These are phyloP conservation scores for Pelargonium nanum DNA, from an alignment of 345 rosid species.

Conservation along the genomic window DNA sequence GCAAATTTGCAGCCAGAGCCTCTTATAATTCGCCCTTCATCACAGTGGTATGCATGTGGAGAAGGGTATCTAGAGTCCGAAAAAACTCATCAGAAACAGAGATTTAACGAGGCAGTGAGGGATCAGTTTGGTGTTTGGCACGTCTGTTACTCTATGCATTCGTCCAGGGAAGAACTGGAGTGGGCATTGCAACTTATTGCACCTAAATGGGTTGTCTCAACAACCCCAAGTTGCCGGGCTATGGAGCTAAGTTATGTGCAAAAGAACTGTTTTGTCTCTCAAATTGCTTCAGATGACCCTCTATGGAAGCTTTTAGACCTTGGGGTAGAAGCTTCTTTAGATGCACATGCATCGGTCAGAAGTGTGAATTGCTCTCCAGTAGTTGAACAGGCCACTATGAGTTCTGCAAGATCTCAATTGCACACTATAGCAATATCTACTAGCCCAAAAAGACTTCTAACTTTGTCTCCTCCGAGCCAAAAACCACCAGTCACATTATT, in stretches of 20 bases:
- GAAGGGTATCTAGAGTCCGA: conserved; percentile 29
- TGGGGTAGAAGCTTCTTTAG: conserved; percentile 26
- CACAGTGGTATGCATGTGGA: conserved; percentile 79
- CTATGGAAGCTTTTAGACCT: conserved; percentile 78
- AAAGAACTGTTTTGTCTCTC: conserved; percentile 37
- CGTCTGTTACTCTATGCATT: conserved; percentile 81
- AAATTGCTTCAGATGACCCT: conserved; percentile 39
- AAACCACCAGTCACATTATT: conserved; percentile 47
- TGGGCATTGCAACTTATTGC: conserved; percentile 58
- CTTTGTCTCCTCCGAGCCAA: conserved; percentile 36
- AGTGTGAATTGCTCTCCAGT: conserved; percentile 19
- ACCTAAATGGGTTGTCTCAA: conserved; percentile 76
- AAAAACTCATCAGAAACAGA: conserved; percentile 27
- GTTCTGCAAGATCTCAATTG: conserved; percentile 15
- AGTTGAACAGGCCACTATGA: conserved; percentile 18
- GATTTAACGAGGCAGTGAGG: conserved; percentile 53
- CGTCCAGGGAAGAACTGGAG: conserved; percentile 73
- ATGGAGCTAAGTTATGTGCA: conserved; percentile 62
- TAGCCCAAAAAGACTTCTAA: conserved; percentile 16
- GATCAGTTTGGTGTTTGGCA: conserved; percentile 85
- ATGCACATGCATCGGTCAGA: conserved; percentile 16
- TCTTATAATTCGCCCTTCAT: conserved; percentile 67
- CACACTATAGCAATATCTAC: conserved; percentile 18
- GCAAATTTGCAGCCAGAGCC: conserved; percentile 50
- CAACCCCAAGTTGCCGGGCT: conserved; percentile 69